Evolutionary conservation across 306 rosid genomes (phyloP), one percentile per base, ranked within the genome.

Genomic region (Trichosanthes cucumerina): DNA sequence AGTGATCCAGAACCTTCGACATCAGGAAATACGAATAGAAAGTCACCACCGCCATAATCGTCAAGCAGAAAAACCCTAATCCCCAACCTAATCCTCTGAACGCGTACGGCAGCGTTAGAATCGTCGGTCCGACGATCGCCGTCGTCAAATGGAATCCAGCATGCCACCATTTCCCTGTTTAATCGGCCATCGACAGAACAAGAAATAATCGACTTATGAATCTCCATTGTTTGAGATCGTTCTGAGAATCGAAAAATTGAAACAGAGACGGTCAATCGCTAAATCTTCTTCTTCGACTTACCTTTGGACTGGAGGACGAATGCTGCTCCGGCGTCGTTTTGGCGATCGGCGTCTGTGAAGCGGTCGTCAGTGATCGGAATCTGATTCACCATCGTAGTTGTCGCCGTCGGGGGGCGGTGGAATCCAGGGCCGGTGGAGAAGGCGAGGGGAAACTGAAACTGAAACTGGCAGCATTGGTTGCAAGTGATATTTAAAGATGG

Each of bases 221-320:
- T 31, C 16, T 65, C 16, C 43, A 3, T 15, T 65, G 12, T 65
- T 60, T 0, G 4, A 13, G 47, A 36, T 18, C 11, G 8, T 65
- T 10, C 69, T 36, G 46, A 65, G 47, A 69, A 71, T 71, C 56
- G 41, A 47, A 26, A 15, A 10, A 36, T 4, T 66, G 56, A 44
- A 71, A 46, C 33, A 44, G 57, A 33, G 70, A 31, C 38, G 10
- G 33, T 28, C 33, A 28, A 31, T 15, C 10, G 26, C 0, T 9
- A 33, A 34, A 64, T 60, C 24, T 15, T 10, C 7, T 36, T n/a
- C 0, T 13, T 71, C 0, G 10, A 2, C 4, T 41, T 74, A 92
- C 93, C 97, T 90, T 84, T 89, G 62, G 97, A 90, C 84, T 92
- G 91, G 66, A 92, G 97, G 70, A 92, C 97, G 86, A 92, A 92